Evolutionary conservation across 768 basidiomycete species (phyloP).

Genomic region (Boletus pseudo-olivaceus): DNA sequence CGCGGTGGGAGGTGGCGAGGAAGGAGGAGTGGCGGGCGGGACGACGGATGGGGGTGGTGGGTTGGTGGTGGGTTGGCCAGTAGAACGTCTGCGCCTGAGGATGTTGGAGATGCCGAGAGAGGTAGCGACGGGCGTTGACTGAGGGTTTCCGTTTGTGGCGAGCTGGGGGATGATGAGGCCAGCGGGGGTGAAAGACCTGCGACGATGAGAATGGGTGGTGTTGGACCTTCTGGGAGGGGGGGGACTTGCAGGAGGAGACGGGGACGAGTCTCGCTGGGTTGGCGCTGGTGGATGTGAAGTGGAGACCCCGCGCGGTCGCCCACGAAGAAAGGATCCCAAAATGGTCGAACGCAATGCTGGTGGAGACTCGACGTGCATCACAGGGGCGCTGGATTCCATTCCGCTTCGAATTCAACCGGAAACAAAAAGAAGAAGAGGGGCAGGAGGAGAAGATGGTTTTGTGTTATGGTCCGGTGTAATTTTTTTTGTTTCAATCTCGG

Average conservation of each 20-base stretch:
- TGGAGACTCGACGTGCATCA: constrained; percentile 25
- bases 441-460: not conserved
- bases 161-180: constrained; percentile 34
- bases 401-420: not conserved
- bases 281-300: constrained; percentile 43
- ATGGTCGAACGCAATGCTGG: constrained; percentile 52
- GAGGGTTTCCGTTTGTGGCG: constrained; percentile 31
- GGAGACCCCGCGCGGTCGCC: constrained; percentile 64
- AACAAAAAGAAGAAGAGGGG: not conserved
- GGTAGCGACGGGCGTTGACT: constrained; percentile 22
- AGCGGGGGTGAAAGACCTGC: constrained; percentile 39
- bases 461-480: not conserved
- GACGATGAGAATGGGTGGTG: constrained; percentile 31
- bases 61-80: constrained; percentile 44
- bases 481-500: constrained; percentile 15
- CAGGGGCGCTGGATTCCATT: constrained; percentile 12
- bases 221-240: constrained; percentile 22
- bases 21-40: constrained; percentile 7
- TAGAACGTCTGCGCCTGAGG: constrained; percentile 65
- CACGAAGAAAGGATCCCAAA: constrained; percentile 68
- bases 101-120: constrained; percentile 55
- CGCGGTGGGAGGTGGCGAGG: constrained; percentile 16
- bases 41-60: not conserved
- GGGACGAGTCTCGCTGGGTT: constrained; percentile 32
- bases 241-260: constrained; percentile 44